These are phyloP conservation scores for Lasiodiplodia gonubiensis DNA, from an alignment of 2,329 filamentous ascomycete genomes.

Conservation along the genomic window DNA sequence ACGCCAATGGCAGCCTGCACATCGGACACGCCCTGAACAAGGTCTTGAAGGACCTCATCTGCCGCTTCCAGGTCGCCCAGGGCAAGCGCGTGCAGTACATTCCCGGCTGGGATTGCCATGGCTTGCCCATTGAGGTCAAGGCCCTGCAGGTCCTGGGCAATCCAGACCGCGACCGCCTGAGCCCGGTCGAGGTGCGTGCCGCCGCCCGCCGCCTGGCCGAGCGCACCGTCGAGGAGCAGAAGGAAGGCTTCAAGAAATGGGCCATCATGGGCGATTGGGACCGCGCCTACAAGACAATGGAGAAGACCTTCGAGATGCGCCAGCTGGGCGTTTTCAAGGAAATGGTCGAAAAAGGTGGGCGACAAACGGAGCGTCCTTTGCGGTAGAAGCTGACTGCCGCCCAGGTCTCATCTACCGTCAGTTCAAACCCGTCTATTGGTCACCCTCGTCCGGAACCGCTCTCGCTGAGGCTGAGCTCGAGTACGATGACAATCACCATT, in stretches of 20 bases:
- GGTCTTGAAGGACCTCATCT: constrained; percentile 91
- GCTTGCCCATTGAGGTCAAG: constrained; percentile 95
- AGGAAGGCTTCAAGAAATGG: constrained; percentile 73
- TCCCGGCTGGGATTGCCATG: constrained; percentile 98
- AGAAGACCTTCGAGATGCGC: constrained; percentile 72
- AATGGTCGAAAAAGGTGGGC: constrained; percentile 68
- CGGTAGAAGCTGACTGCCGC: not conserved
- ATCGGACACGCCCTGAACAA: constrained; percentile 97
- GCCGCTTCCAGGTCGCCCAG: constrained; percentile 78
- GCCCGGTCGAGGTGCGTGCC: constrained; percentile 64
- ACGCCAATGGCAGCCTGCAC: constrained; percentile 91
- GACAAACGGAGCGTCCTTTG: constrained; percentile 25
- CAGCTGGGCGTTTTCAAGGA: constrained; percentile 77
- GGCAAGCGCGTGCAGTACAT: constrained; percentile 80
- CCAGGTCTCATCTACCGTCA: constrained; percentile 74
- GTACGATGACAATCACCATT: constrained; percentile 77
- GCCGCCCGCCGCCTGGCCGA: constrained; percentile 70
- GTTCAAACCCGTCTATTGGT: constrained; percentile 88
- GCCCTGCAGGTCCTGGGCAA: constrained; percentile 68
- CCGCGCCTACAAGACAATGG: constrained; percentile 78
- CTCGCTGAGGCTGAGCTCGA: constrained; percentile 85
- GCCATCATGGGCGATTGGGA: constrained; percentile 85
- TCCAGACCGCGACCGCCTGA: constrained; percentile 41
- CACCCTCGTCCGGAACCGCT: constrained; percentile 76
- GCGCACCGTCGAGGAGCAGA: constrained; percentile 73